Percentiles rank a stretch among this genome's conserved stretches.
phyloP scores from a whole-genome alignment of 2,329 filamentous ascomycete species.

The Pseudophaeomoniella oleicola region DNA sequence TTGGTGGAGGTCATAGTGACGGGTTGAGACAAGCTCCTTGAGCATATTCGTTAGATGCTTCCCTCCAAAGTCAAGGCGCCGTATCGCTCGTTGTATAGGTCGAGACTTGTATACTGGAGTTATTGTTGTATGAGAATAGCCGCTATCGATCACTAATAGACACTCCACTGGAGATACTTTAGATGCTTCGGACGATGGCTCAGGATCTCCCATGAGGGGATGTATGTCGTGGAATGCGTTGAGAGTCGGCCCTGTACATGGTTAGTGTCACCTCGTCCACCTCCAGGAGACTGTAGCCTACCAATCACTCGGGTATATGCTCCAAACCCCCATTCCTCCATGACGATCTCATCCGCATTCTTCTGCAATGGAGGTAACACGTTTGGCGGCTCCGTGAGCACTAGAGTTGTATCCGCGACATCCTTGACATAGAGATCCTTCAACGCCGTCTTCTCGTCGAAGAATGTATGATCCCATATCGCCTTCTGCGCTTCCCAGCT shows the following conservation, averaged over 20 bases:
- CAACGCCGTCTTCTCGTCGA: conserved; percentile 51
- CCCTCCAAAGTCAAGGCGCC: conserved; percentile 78
- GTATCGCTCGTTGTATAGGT: conserved; percentile 65
- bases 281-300: conserved; percentile 10
- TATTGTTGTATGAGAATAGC: conserved; percentile 84
- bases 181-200: conserved; percentile 26
- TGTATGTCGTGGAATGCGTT: conserved; percentile 74
- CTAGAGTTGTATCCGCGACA: conserved; percentile 64
- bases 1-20: conserved; percentile 91
- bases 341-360: conserved; percentile 91
- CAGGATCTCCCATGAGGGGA: conserved; percentile 29
- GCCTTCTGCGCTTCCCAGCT: conserved; percentile 95
- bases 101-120: conserved; percentile 72
- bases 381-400: conserved; percentile 79
- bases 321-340: conserved; percentile 91
- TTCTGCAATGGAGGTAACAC: conserved; percentile 65
- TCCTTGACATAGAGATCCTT: conserved; percentile 36
- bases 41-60: conserved; percentile 90
- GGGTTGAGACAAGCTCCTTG: conserved; percentile 73
- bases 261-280: background rate
- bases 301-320: conserved; percentile 68
- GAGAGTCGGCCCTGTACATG: conserved; percentile 47
- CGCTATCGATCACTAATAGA: conserved; percentile 76
- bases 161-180: conserved; percentile 52
- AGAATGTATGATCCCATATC: conserved; percentile 85